These are phyloP conservation scores for Metschnikowia henanensis DNA, from an alignment of 805 yeast genomes.

Conservation along the genomic window DNA sequence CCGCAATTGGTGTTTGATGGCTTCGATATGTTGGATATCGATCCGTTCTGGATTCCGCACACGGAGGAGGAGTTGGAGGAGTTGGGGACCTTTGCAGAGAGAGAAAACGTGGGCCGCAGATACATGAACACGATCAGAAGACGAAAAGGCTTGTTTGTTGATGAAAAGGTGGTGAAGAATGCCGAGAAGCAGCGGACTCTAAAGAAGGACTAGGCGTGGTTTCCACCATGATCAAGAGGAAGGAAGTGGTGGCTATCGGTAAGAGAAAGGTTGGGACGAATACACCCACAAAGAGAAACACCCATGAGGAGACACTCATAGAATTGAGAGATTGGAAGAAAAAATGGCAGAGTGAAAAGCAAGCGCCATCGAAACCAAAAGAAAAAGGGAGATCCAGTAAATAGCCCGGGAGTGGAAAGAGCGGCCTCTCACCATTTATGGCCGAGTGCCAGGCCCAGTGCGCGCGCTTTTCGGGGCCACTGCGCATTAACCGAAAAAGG, in stretches of 20 bases:
- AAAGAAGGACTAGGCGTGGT: conserved; percentile 54
- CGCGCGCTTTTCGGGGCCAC: conserved; percentile 3
- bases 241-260: too few species aligned
- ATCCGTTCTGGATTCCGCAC: conserved; percentile 99
- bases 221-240: too few species aligned
- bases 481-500: conserved; percentile 6
- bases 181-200: conserved; percentile 94
- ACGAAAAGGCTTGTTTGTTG: conserved; percentile 86
- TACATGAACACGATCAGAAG: conserved; percentile 82
- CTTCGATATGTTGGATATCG: conserved; percentile 80
- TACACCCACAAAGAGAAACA: too few species aligned
- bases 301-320: too few species aligned
- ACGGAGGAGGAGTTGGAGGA: conserved; percentile 96
- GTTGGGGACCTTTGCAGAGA: conserved; percentile 88
- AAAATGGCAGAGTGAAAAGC: too few species aligned
- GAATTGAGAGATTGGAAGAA: too few species aligned
- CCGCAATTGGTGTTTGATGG: conserved; percentile 94
- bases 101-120: conserved; percentile 84
- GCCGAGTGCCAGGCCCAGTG: too few species aligned
- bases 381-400: neutral
- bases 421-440: too few species aligned
- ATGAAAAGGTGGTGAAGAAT: conserved; percentile 84
- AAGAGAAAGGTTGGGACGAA: too few species aligned
- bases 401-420: neutral
- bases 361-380: too few species aligned